phyloP scores from a whole-genome alignment of 2,329 filamentous ascomycete genomes.

The Tolypocladium amazonense region DNA sequence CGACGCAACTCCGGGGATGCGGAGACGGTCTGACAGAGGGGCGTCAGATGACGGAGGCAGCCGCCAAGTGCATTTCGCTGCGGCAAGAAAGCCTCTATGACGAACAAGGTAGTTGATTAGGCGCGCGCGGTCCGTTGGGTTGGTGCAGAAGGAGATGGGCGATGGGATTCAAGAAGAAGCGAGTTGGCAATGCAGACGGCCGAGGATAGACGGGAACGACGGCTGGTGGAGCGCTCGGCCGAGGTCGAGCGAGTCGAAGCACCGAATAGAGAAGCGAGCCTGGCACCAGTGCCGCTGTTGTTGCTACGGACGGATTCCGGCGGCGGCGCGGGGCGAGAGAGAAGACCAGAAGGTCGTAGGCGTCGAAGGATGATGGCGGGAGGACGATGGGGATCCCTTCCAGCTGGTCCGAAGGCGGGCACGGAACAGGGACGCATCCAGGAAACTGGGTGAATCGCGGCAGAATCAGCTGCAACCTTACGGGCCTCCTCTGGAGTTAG shows the following conservation, averaged over 20 bases:
- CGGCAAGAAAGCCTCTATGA: not conserved
- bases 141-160: not conserved
- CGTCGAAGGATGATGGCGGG: not conserved
- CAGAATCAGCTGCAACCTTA: conserved; percentile 4
- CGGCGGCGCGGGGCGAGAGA: not conserved
- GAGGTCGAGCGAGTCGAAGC: not conserved
- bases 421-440: not conserved
- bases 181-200: not conserved
- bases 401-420: not conserved
- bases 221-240: not conserved
- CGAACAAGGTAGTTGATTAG: not conserved
- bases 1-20: not conserved
- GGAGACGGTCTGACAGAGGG: not conserved
- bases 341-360: not conserved
- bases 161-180: not conserved
- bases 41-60: not conserved
- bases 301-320: not conserved
- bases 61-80: not conserved
- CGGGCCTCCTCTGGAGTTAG: not conserved
- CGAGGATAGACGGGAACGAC: not conserved
- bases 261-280: not conserved
- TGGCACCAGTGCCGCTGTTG: not conserved
- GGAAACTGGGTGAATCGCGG: conserved; percentile 4
- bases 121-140: not conserved
- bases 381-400: not conserved